phyloP scores from a whole-genome alignment of 768 basidiomycete genomes.

The Daedaleopsis nitida region DNA sequence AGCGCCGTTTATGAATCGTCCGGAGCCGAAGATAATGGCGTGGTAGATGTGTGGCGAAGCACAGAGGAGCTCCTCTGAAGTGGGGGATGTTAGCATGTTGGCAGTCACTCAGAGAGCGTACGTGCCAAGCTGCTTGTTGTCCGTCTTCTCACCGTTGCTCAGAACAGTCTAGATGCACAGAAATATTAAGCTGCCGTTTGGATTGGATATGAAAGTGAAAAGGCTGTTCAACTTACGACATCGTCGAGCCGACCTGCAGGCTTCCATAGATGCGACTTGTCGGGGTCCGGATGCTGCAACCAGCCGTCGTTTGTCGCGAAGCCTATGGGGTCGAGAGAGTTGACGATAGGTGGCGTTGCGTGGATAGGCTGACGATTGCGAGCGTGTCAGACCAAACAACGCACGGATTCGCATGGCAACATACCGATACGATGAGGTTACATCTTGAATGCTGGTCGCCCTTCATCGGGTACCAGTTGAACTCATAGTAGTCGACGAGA shows the following conservation, averaged over 20 bases:
- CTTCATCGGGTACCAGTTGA: conserved; percentile 6
- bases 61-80: conserved; percentile 25
- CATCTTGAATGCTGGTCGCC: not conserved
- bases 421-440: conserved; percentile 27
- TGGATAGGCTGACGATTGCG: conserved; percentile 16
- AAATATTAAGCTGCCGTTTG: not conserved
- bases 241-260: conserved; percentile 26
- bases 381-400: not conserved
- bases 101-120: not conserved
- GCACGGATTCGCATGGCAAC: not conserved
- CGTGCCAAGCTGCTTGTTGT: conserved; percentile 32
- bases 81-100: not conserved
- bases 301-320: conserved; percentile 26
- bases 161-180: conserved; percentile 28
- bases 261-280: conserved; percentile 20
- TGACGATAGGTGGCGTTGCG: conserved; percentile 24
- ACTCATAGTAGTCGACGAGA: conserved; percentile 4
- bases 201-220: not conserved
- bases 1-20: conserved; percentile 28
- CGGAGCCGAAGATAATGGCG: conserved; percentile 29
- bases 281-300: conserved; percentile 21
- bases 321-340: conserved; percentile 23
- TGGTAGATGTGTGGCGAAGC: conserved; percentile 22
- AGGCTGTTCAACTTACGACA: conserved; percentile 21
- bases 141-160: conserved; percentile 34